Conservation (phyloP, 1,139 yeast genomes). For the Pichia sp. region DNA sequence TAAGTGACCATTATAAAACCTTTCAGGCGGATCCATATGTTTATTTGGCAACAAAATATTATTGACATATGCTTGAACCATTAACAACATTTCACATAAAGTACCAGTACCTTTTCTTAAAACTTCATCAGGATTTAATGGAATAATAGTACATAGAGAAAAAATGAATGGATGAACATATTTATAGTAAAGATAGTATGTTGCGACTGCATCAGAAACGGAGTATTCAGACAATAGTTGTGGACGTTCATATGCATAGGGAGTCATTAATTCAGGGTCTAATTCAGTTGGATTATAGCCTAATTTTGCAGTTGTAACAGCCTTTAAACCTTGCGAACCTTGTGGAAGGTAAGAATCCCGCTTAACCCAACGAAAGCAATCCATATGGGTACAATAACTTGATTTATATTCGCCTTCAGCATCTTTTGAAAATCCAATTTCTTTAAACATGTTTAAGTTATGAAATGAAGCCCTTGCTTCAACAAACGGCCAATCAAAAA, state of each 20-base stretch:
- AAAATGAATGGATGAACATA: slow-evolving; percentile 97
- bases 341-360: slow-evolving; percentile 97
- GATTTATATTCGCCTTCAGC: slow-evolving; percentile 90
- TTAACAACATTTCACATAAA: slow-evolving; percentile 91
- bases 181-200: slow-evolving; percentile 91
- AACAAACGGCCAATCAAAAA: slow-evolving; percentile 98
- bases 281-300: slow-evolving; percentile 96
- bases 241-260: slow-evolving; percentile 91
- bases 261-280: slow-evolving; percentile 97
- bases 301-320: slow-evolving; percentile 91
- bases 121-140: slow-evolving; percentile 94
- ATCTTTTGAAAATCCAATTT: slow-evolving; percentile 90
- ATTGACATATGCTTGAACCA: slow-evolving; percentile 89
- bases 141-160: slow-evolving; percentile 91
- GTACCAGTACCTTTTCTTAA: slow-evolving; percentile 98
- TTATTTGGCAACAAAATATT: slow-evolving; percentile 84
- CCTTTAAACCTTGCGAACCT: slow-evolving; percentile 97
- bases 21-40: slow-evolving; percentile 83
- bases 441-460: slow-evolving; percentile 83
- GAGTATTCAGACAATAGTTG: slow-evolving; percentile 92
- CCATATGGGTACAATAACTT: slow-evolving; percentile 92
- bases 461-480: slow-evolving; percentile 80
- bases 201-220: slow-evolving; percentile 98
- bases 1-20: slow-evolving; percentile 91
- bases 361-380: slow-evolving; percentile 97